Evolutionary conservation across 306 rosid species (phyloP), one percentile per base, ranked within the genome.

Genomic region (Elaeagnus macrophylla): DNA sequence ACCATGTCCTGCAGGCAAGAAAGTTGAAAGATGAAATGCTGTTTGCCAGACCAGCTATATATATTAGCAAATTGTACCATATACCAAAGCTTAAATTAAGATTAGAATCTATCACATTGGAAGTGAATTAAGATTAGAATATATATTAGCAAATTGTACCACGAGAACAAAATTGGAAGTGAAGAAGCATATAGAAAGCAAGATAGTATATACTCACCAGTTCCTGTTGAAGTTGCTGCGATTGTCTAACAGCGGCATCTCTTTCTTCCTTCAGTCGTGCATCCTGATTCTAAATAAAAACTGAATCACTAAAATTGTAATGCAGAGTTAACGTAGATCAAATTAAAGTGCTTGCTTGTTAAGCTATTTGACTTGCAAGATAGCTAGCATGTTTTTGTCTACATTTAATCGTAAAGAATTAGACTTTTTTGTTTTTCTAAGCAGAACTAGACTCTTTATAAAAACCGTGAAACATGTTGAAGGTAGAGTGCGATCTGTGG

Each of bases 181-280:
- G 32, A 25, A 25, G 32, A 44, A 50, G 37, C 51, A 53, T 38
- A 57, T 19, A 49, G 44, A 48, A 12, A 53, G 56, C 52, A 25
- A 57, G 7, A 53, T 25, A 25, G 5, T 39, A 17, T 35, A 32
- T 25, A 25, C 78, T 68, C 51, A 91, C 99, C 95, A 87, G 75
- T 77, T 91, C 96, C 63, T 76, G 93, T 72, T 79, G 95, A 65
- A 91, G 91, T 60, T 75, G 80, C 56, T 77, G 78, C 12, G 89
- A 81, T 68, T 76, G 95, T 67, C 79, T 79, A 43, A 70, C 68
- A 62, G 89, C 83, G 14, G 71, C 68, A 60, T 91, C 99, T 73
- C 82, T 84, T 73, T 91, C 99, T 71, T 82, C 99, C 76, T 77
- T 82, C 72, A 87, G 80, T 52, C 82, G 85, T 54, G 79, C 39